phyloP scores from a whole-genome alignment of 169 alveolate species.

The Eimeria sp. region DNA sequence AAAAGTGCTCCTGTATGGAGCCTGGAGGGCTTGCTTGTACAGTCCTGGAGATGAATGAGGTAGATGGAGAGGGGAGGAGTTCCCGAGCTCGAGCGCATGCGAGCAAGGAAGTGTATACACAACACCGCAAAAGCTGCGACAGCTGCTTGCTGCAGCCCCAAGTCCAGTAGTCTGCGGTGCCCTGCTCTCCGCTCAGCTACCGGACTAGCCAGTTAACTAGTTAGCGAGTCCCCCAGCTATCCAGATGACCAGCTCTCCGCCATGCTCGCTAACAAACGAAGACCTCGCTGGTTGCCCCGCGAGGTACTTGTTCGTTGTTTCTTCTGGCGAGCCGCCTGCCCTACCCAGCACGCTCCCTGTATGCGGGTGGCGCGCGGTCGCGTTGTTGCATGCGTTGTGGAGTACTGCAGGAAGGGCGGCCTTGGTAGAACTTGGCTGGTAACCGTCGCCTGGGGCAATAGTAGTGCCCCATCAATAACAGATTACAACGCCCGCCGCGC shows the following conservation, averaged over 20 bases:
- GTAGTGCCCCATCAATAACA: conserved; percentile 69
- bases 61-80: not conserved
- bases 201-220: not conserved
- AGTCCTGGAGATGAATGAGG: not conserved
- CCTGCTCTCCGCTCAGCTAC: not conserved
- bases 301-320: not conserved
- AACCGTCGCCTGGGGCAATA: conserved; percentile 51
- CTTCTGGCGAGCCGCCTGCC: conserved; percentile 36
- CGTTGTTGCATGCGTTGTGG: conserved; percentile 18
- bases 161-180: not conserved
- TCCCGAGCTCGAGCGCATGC: not conserved
- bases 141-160: not conserved
- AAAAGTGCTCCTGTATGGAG: no score
- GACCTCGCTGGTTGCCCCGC: not conserved
- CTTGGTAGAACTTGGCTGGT: conserved; percentile 5
- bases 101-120: not conserved
- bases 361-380: conserved; percentile 40
- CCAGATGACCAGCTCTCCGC: not conserved
- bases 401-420: conserved; percentile 57
- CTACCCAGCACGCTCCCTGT: conserved; percentile 22
- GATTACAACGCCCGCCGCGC: conserved; percentile 70
- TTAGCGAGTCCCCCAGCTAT: not conserved
- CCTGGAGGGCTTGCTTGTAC: not conserved
- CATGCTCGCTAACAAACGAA: not conserved
- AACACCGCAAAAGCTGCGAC: not conserved